phyloP scores from a whole-genome alignment of 2,329 filamentous ascomycete species.

The Cryphonectria carpinicola region DNA sequence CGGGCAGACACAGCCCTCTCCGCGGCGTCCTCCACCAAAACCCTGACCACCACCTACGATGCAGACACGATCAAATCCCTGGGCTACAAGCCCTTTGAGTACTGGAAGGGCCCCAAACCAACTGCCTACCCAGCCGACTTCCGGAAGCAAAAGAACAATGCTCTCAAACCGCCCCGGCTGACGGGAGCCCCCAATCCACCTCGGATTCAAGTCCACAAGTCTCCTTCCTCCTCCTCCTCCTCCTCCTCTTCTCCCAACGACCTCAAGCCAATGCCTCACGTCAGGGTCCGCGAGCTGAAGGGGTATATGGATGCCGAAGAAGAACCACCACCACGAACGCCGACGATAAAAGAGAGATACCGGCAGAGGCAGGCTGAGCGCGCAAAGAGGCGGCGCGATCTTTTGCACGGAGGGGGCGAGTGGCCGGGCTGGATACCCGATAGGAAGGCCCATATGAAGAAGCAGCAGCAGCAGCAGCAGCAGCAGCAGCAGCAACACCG shows the following conservation, averaged over 20 bases:
- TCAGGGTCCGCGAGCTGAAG: constrained; percentile 18
- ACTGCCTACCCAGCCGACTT: constrained; percentile 20
- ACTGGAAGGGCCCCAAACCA: constrained; percentile 34
- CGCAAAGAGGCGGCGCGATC: constrained; percentile 11
- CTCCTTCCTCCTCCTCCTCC: too few relatives aligned
- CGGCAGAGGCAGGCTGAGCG: constrained; percentile 17
- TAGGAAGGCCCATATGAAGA: neutral
- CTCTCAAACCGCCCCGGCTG: constrained; percentile 3
- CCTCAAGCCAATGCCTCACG: constrained; percentile 19
- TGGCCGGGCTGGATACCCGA: constrained; percentile 12
- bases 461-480: neutral
- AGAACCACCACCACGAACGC: constrained; percentile 10
- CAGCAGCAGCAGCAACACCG: too few relatives aligned
- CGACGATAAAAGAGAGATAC: constrained; percentile 19
- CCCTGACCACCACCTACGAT: constrained; percentile 16
- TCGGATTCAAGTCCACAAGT: neutral
- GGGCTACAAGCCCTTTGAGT: constrained; percentile 35
- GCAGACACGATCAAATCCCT: constrained; percentile 25
- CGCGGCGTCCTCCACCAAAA: neutral
- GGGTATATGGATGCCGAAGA: constrained; percentile 1
- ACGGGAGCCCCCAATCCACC: neutral
- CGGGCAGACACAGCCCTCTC: constrained; percentile 3
- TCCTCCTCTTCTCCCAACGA: neutral
- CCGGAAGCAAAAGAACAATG: constrained; percentile 20
- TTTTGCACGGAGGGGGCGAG: neutral